phyloP scores from a whole-genome alignment of 192 early-diverging fungal species.

The Mortierella alpina region DNA sequence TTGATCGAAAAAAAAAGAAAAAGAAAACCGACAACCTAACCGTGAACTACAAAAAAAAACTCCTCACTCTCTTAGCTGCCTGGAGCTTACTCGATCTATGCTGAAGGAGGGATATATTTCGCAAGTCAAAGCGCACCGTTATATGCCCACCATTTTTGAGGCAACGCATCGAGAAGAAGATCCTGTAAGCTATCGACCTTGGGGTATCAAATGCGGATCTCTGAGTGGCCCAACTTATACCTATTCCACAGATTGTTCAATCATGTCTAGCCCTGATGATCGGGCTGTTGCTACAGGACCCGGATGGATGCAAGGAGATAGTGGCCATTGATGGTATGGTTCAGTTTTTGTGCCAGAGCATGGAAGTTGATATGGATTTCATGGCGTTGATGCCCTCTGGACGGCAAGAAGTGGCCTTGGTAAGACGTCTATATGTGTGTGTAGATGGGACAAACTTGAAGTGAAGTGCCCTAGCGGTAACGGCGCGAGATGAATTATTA shows the following conservation, averaged over 20 bases:
- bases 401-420: conserved; percentile 52
- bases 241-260: conserved; percentile 39
- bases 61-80: conserved; percentile 48
- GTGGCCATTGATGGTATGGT: conserved; percentile 34
- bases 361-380: conserved; percentile 53
- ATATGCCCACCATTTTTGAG: conserved; percentile 53
- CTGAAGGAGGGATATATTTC: conserved; percentile 47
- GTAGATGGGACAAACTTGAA: too few relatives aligned
- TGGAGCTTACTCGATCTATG: conserved; percentile 66
- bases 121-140: conserved; percentile 56
- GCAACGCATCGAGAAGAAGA: conserved; percentile 47
- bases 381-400: conserved; percentile 26
- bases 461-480: background rate
- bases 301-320: conserved; percentile 16
- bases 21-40: background rate
- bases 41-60: background rate
- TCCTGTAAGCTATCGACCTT: conserved; percentile 55
- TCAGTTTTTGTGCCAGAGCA: conserved; percentile 18
- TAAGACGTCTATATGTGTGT: background rate
- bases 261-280: conserved; percentile 56
- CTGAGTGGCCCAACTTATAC: background rate
- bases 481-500: background rate
- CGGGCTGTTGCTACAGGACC: conserved; percentile 48
- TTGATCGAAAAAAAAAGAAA: background rate
- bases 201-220: background rate